phyloP scores from a whole-genome alignment of 306 rosid species.

The Parietaria judaica region DNA sequence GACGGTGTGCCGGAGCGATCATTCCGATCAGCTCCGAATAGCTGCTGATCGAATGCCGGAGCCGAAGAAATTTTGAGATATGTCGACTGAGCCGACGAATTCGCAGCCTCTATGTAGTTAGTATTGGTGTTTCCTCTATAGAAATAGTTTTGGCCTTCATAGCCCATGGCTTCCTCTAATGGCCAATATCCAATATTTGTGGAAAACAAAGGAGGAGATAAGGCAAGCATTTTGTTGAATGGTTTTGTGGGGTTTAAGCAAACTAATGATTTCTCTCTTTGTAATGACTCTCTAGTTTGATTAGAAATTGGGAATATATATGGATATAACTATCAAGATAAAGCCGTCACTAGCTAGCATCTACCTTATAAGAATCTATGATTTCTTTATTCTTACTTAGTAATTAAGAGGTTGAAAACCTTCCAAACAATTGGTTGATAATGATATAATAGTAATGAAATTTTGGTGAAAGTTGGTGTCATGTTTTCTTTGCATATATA shows the following conservation, averaged over 20 bases:
- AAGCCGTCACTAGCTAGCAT: background rate
- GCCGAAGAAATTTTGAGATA: constrained; percentile 1
- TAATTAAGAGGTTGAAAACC: too few relatives aligned
- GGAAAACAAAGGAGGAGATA: constrained; percentile 25
- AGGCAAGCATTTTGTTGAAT: constrained; percentile 22
- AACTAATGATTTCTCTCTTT: background rate
- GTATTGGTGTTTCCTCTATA: background rate
- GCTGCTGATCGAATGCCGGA: constrained; percentile 3
- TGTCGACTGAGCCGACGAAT: constrained; percentile 9
- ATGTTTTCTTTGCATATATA: too few relatives aligned
- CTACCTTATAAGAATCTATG: too few relatives aligned
- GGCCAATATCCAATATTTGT: constrained; percentile 19
- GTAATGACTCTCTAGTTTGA: background rate
- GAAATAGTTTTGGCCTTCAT: constrained; percentile 11
- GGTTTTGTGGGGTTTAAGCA: background rate
- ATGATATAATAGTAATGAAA: too few relatives aligned
- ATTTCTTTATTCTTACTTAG: too few relatives aligned
- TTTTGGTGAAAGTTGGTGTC: too few relatives aligned
- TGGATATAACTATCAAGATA: background rate
- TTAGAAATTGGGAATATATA: background rate
- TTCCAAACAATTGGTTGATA: too few relatives aligned
- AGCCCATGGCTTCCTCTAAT: constrained; percentile 14
- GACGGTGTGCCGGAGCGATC: constrained; percentile 5
- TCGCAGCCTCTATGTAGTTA: background rate
- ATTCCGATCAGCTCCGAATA: background rate